These are phyloP conservation scores for Aspergillus incahuasiensis DNA, from an alignment of 495 filamentous ascomycete species.

Conservation along the genomic window DNA sequence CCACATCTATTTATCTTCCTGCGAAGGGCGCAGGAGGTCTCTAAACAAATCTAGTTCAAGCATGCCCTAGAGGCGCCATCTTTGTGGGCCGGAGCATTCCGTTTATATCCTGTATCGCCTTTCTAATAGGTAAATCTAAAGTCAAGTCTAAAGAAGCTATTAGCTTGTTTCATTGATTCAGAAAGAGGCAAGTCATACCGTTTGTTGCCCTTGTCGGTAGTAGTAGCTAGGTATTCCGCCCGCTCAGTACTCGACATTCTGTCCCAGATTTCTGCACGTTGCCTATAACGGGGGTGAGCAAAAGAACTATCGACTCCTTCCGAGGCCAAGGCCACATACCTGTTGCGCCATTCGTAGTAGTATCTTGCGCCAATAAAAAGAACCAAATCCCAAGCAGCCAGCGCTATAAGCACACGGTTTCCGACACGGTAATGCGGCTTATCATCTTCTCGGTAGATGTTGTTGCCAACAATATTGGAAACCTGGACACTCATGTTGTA, in stretches of 20 bases:
- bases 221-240: slow-evolving; percentile 59
- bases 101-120: background rate
- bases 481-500: slow-evolving; percentile 78
- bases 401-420: slow-evolving; percentile 58
- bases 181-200: slow-evolving; percentile 43
- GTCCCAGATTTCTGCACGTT: slow-evolving; percentile 48
- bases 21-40: background rate
- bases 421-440: slow-evolving; percentile 62
- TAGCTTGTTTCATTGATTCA: no score
- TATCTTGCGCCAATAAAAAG: slow-evolving; percentile 53
- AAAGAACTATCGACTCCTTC: background rate
- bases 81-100: background rate
- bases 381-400: slow-evolving; percentile 49
- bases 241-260: slow-evolving; percentile 58
- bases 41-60: background rate
- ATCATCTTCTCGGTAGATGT: slow-evolving; percentile 64
- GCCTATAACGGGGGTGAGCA: slow-evolving; percentile 18
- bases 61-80: background rate
- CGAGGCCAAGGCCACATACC: slow-evolving; percentile 33
- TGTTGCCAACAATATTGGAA: slow-evolving; percentile 56
- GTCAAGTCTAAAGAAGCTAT: slow-evolving; percentile 36
- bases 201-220: slow-evolving; percentile 66
- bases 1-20: background rate
- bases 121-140: slow-evolving; percentile 49
- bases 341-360: slow-evolving; percentile 63